Evolutionary conservation across 2,329 filamentous ascomycete species (phyloP).

Genomic region (Torrubiellomyces zombiae): DNA sequence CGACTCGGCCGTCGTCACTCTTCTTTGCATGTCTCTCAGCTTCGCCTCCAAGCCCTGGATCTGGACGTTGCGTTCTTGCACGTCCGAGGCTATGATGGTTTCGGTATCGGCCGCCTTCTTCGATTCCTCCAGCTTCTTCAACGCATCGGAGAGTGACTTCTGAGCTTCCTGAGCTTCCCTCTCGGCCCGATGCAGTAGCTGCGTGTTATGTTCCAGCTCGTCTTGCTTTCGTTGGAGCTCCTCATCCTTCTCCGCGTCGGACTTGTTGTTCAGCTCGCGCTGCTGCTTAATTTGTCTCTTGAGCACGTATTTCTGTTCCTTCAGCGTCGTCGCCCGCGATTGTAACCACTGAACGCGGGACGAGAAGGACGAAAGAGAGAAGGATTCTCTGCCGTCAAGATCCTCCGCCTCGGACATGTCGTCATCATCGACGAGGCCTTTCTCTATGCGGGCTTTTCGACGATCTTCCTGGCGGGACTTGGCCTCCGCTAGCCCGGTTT

Average conservation of each 20-base stretch:
- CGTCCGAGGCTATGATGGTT: constrained; percentile 9
- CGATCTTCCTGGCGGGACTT: constrained; percentile 37
- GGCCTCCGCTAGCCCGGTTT: constrained; percentile 32
- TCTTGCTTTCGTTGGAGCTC: constrained; percentile 42
- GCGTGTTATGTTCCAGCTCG: constrained; percentile 31
- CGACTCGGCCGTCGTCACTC: constrained; percentile 17
- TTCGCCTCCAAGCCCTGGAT: constrained; percentile 22
- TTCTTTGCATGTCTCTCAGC: constrained; percentile 5
- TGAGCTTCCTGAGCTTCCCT: constrained; percentile 23
- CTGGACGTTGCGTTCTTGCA: constrained; percentile 20
- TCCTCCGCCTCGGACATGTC: constrained; percentile 47
- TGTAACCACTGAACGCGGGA: constrained; percentile 67
- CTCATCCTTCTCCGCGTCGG: constrained; percentile 53
- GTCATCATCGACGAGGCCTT: constrained; percentile 40
- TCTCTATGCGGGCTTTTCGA: constrained; percentile 33
- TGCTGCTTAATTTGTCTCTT: constrained; percentile 91
- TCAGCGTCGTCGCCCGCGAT: constrained; percentile 55
- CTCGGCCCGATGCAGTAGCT: constrained; percentile 19
- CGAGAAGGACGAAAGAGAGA: constrained; percentile 61
- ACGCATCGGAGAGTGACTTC: constrained; percentile 29
- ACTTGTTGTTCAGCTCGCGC: constrained; percentile 78
- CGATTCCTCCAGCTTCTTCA: constrained; percentile 29
- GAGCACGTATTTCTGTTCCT: constrained; percentile 78
- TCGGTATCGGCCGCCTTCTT: constrained; percentile 10
- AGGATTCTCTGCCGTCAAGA: constrained; percentile 40